Base-by-base conservation (phyloP, 257 asterid genomes). In the Echites panduratus region DNA sequence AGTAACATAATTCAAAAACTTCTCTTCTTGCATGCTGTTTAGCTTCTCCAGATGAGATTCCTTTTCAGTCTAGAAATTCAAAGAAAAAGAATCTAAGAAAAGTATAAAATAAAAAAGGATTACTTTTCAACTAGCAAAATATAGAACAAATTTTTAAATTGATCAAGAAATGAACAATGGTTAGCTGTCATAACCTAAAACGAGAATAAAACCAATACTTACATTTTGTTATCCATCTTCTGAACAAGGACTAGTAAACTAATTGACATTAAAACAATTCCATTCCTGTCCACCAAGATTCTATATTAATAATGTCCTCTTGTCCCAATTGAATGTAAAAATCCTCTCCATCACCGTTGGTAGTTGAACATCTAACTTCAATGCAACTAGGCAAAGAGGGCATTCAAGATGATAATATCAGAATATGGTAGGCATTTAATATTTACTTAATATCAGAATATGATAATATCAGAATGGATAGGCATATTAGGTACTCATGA, bases 1-100 rank as follows among this genome's bases (percentile, higher is more conserved):
- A 71, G 82, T 66, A 47, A 63, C 86, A 84, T 64, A 90, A 41
- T 85, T 81, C 82, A 80, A 17, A 80, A 92, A 92, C 77, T 87
- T 92, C 75, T 45, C 80, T 85, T 92, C 98, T 73, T 92, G 98
- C 0, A 86, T 90, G 16, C 69, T 80, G 74, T 87, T 90, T 78
- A 86, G 80, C 72, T 85, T 70, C 80, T 92, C 98, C 77, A 84
- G 45, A 52, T 70, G 76, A n/a, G 87, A 43, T 65, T 92, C 92
- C 66, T 85, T 90, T 70, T 84, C 89, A 49, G 77, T 84, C 98
- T 92, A 52, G 26, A 69, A 70, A 52, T 29, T 24, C 12, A 40
- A 56, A 12, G 13, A 32, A 27, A 40, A 49, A n/a, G n/a, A 82
- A 29, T 29, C 47, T 45, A 66, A 43, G 29, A 68, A 19, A 57